Evolutionary conservation across 2,329 filamentous ascomycete species (phyloP).

Genomic region (Ambrosiella cleistominuta): DNA sequence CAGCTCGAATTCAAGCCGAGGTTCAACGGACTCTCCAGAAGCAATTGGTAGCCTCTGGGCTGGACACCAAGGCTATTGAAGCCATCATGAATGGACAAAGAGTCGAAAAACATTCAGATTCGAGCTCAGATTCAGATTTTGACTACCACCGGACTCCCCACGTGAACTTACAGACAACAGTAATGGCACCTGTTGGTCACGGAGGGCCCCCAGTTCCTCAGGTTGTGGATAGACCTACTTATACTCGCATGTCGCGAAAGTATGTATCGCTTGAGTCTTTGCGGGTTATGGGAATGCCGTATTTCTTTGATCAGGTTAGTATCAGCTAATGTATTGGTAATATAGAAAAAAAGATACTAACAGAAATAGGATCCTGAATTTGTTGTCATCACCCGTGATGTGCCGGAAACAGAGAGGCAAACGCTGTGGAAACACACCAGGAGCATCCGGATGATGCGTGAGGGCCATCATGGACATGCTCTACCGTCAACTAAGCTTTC

Average conservation of each 20-base stretch:
- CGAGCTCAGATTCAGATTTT: not conserved
- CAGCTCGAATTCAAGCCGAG: constrained; percentile 32
- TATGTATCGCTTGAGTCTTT: constrained; percentile 47
- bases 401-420: constrained; percentile 54
- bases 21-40: constrained; percentile 39
- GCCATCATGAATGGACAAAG: constrained; percentile 42
- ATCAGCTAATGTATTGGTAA: too few relatives aligned
- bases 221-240: constrained; percentile 29
- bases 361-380: constrained; percentile 38
- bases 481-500: not conserved
- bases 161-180: not conserved
- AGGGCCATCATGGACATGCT: not conserved
- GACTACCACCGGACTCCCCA: not conserved
- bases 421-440: constrained; percentile 55
- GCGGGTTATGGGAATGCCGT: constrained; percentile 36
- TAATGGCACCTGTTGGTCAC: not conserved
- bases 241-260: constrained; percentile 44
- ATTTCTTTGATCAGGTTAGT: constrained; percentile 34
- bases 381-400: constrained; percentile 56
- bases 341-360: too few relatives aligned
- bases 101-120: constrained; percentile 5
- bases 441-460: constrained; percentile 38
- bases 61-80: constrained; percentile 40
- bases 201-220: not conserved
- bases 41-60: constrained; percentile 38